Evolutionary conservation across 2,329 filamentous ascomycete species (phyloP).

Genomic region (Alternaria sp.): DNA sequence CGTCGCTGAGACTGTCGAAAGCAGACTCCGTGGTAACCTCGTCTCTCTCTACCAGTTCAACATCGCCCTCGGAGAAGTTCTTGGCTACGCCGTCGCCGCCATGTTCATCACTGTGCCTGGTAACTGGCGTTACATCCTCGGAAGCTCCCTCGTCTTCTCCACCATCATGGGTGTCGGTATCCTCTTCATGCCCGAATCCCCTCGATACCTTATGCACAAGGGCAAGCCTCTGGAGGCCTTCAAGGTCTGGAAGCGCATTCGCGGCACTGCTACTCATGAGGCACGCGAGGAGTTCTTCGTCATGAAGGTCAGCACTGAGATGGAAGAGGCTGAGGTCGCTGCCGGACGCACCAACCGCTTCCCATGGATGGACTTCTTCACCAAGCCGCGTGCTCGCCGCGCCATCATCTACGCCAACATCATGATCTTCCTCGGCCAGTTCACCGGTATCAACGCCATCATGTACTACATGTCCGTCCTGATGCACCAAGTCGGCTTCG

Average conservation of each 20-base stretch:
- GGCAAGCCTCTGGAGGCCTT: constrained; percentile 64
- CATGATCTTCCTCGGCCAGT: constrained; percentile 76
- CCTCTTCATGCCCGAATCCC: constrained; percentile 73
- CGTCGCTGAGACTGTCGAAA: constrained; percentile 74
- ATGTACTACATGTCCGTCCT: constrained; percentile 75
- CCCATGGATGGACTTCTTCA: constrained; percentile 77
- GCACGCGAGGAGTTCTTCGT: constrained; percentile 73
- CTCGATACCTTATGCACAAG: constrained; percentile 74
- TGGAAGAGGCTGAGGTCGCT: constrained; percentile 58
- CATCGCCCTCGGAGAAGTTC: constrained; percentile 75
- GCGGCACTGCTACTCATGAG: constrained; percentile 63
- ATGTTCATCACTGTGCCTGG: constrained; percentile 74
- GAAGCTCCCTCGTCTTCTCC: constrained; percentile 73
- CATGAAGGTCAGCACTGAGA: constrained; percentile 69
- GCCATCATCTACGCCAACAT: constrained; percentile 70
- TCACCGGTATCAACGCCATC: constrained; percentile 73
- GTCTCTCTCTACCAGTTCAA: constrained; percentile 78
- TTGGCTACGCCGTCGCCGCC: constrained; percentile 74
- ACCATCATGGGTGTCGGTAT: constrained; percentile 68
- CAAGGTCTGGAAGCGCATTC: constrained; percentile 75
- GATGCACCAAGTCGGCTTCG: constrained; percentile 72
- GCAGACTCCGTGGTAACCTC: constrained; percentile 71
- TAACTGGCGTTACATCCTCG: constrained; percentile 77
- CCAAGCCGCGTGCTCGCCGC: constrained; percentile 65
- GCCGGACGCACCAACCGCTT: constrained; percentile 63